These are phyloP conservation scores for Alternaria burnsii DNA, from an alignment of 2,329 filamentous ascomycete species.

Conservation along the genomic window DNA sequence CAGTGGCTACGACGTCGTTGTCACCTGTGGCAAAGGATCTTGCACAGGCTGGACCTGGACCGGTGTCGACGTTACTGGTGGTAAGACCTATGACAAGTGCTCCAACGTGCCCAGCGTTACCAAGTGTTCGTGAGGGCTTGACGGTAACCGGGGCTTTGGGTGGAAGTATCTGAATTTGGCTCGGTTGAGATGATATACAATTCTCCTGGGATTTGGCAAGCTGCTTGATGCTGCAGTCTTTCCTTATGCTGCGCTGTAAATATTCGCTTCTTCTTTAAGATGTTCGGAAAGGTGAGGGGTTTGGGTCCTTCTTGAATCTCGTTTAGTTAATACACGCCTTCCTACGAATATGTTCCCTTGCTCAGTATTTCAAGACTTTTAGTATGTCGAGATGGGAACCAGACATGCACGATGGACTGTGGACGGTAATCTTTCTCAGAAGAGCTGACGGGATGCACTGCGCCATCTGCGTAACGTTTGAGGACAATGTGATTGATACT, in stretches of 20 bases:
- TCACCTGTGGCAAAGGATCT: conserved; percentile 59
- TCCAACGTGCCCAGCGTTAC: conserved; percentile 44
- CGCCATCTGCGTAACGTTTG: neutral
- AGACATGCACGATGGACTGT: neutral
- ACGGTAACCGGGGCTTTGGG: neutral
- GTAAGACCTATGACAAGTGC: conserved; percentile 48
- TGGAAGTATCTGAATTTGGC: neutral
- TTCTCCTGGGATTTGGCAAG: neutral
- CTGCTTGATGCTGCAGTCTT: neutral
- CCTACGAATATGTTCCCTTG: neutral
- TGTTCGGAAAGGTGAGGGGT: neutral
- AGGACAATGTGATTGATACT: neutral
- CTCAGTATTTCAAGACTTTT: neutral
- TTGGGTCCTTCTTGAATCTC: neutral
- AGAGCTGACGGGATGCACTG: neutral
- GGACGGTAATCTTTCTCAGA: neutral
- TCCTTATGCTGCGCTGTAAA: conserved; percentile 3
- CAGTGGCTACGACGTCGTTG: conserved; percentile 60
- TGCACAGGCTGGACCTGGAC: conserved; percentile 65
- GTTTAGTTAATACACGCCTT: neutral
- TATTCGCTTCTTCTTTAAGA: neutral
- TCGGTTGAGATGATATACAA: neutral
- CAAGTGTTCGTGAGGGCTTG: conserved; percentile 24
- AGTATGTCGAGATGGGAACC: neutral
- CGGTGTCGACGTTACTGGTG: conserved; percentile 52